Conservation (phyloP, 805 yeast genomes). For the Candida ficus region DNA sequence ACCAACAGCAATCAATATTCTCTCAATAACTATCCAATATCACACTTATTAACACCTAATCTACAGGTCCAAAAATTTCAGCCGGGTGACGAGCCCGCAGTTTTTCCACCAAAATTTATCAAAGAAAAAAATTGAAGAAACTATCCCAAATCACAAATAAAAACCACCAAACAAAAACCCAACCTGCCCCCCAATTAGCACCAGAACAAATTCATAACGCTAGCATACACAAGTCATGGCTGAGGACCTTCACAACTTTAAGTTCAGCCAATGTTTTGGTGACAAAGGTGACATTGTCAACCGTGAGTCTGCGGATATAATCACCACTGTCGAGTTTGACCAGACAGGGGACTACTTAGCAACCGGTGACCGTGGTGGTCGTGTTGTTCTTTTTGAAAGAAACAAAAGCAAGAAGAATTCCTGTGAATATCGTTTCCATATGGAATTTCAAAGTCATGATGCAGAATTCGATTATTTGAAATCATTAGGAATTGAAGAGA, state of each 20-base stretch:
- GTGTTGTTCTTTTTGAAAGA: constrained; percentile 93
- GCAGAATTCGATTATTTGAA: constrained; percentile 97
- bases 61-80: too few species aligned
- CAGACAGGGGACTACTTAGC: constrained; percentile 93
- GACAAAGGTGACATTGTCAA: constrained; percentile 97
- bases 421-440: constrained; percentile 92
- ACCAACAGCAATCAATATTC: too few species aligned
- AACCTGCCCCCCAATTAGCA: too few species aligned
- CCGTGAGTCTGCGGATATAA: constrained; percentile 89
- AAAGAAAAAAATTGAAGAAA: too few species aligned
- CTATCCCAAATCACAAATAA: not conserved
- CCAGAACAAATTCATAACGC: not conserved
- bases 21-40: too few species aligned
- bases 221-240: constrained; percentile 17
- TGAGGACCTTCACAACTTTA: constrained; percentile 37
- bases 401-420: constrained; percentile 64
- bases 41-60: too few species aligned
- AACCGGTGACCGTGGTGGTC: constrained; percentile 98
- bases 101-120: too few species aligned
- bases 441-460: constrained; percentile 97
- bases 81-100: too few species aligned
- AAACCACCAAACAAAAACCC: not conserved
- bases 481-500: constrained; percentile 95
- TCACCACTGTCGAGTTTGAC: constrained; percentile 95
- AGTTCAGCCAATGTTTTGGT: constrained; percentile 96